Base-by-base conservation (phyloP, 1,284 basidiomycete genomes). In the Tilletia indica region DNA sequence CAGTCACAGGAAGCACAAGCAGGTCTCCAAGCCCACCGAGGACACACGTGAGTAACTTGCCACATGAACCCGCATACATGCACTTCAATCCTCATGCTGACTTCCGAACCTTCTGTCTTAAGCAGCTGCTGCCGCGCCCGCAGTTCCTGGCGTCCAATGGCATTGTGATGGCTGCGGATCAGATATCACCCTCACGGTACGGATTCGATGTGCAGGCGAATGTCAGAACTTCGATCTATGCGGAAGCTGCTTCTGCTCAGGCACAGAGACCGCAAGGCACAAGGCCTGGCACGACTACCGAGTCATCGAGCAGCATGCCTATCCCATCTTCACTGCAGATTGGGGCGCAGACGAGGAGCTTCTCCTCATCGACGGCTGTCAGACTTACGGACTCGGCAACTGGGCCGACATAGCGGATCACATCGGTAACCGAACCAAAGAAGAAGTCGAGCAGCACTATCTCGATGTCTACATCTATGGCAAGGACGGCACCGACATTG, bases 321-420 rank as follows among this genome's bases (percentile, higher is more conserved):
- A 96, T 84, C 96, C 96, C 4, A 97, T 99, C 81, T 97, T 97
- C 81, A 89, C 90, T 14, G 90, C 92, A 73, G 94, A 97, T 83
- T 99, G 96, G 96, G 96, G 95, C 47, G 97, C 95, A 9, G 96
- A 99, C 85, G 96, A 99, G 91, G 97, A 99, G 84, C 87, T 98
- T 1, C 87, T 97, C 11, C 87, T 99, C 45, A 88, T 98, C 68
- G 94, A 97, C 72, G 97, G 94, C 11, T 91, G 95, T 70, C 89
- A 93, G 42, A 88, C 90, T 47, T 93, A 94, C 81, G 96, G 96
- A 0, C 86, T 99, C 31, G 97, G 97, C 14, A 99, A 98, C 85
- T 99, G 96, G 96, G 91, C 92, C 82, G 95, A 96, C 81, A 93
- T 97, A 68, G 92, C 95, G 1, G 94, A 97, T 80, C 93, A 98